Base-by-base conservation (phyloP, 805 yeast species). In the Cyberlindnera mycetangii region DNA sequence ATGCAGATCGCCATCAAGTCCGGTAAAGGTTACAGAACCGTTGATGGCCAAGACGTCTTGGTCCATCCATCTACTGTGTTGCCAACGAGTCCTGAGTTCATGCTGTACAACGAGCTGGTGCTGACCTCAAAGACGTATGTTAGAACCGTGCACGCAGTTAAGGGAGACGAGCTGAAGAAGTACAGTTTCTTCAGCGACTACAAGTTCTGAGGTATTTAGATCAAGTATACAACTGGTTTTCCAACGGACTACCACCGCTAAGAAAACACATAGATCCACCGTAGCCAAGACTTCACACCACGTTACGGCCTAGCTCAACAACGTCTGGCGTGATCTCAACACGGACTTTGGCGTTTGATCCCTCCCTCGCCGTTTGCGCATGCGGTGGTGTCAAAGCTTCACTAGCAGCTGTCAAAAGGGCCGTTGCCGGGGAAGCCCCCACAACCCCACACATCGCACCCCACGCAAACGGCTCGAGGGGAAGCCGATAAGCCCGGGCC, bases 1-100 rank as follows among this genome's bases (percentile, higher is more conserved):
- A 90, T 93, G 98, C 99, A 93, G 70, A 95, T 87, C 44, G 98
- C 97, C 27, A 93, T 90, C 70, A 88, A 87, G 71, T 78, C 85
- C n/a, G 82, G 88, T 31, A 85, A 83, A 58, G 90, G 87, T n/a
- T 92, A 85, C 64, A 76, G 86, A 55, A 93, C 99, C 0, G 85
- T 90, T 40, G 99, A 93, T 66, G 89, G 90, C 61, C 99, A 93
- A 70, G 98, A 92, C 51, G 98, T 92, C 11, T 68, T 89, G 57
- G 75, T 93, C 37, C 99, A 93, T 63, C 99, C 99, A 49, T 83
- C 93, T 44, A 88, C 97, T 2, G 93, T 89, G 10, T 69, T 92
- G 47, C 85, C 86, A n/a, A 84, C 82, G 46, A 93, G 87, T 47
- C 83, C 83, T 49, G 97, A 92, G 62, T 93, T 96, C 92, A 87